Conservation (phyloP, 768 basidiomycete genomes). For the Gyrodon lividus region DNA sequence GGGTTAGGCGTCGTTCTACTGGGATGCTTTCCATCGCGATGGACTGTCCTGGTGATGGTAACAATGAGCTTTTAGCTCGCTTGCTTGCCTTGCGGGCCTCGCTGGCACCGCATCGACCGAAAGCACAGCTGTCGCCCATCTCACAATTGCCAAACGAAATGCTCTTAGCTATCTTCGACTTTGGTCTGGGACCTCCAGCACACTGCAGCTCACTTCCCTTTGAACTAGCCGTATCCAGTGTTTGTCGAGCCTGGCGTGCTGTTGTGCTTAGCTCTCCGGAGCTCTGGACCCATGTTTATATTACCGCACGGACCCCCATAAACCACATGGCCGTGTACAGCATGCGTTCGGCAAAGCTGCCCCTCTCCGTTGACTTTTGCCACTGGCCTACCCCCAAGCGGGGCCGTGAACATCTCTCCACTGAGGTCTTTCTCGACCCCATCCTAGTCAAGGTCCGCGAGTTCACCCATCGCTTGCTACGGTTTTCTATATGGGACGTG, state of each 20-base stretch:
- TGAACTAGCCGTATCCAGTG: slow-evolving; percentile 4
- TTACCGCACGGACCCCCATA: slow-evolving; percentile 14
- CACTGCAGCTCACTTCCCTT: slow-evolving; percentile 1
- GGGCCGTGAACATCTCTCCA: background rate
- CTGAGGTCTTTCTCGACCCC: slow-evolving; percentile 2
- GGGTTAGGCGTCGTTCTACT: background rate
- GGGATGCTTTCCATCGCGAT: background rate
- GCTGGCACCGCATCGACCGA: background rate
- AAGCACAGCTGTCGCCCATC: slow-evolving; percentile 15
- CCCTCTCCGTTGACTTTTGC: slow-evolving; percentile 11
- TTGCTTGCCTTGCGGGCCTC: background rate
- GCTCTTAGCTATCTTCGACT: slow-evolving; percentile 13
- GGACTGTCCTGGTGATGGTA: background rate
- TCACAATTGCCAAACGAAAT: slow-evolving; percentile 21
- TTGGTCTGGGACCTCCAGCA: slow-evolving; percentile 4
- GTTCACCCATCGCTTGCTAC: slow-evolving; percentile 6
- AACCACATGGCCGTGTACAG: slow-evolving; percentile 1
- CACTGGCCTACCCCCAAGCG: slow-evolving; percentile 6
- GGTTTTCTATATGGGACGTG: slow-evolving; percentile 12
- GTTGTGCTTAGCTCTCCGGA: slow-evolving; percentile 3
- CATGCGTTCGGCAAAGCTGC: slow-evolving; percentile 12
- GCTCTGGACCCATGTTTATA: slow-evolving; percentile 13
- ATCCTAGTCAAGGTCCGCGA: background rate
- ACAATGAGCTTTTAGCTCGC: background rate
- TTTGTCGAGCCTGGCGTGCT: slow-evolving; percentile 15